Base-by-base conservation (phyloP, 1,284 basidiomycete species). In the Stereum hirsutum region DNA sequence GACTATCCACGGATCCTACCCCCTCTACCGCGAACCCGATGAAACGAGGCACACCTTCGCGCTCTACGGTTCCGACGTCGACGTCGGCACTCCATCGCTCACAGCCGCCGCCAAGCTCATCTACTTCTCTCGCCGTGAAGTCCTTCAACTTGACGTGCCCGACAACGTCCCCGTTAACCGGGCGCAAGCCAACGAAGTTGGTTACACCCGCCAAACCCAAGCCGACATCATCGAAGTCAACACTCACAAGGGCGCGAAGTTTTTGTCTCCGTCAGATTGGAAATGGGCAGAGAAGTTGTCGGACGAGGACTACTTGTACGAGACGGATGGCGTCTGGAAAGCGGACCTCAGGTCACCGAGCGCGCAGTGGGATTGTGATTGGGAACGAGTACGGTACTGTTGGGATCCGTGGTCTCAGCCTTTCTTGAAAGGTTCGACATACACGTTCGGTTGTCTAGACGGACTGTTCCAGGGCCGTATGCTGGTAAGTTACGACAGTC, bases 221-320 rank as follows among this genome's bases (percentile, higher is more conserved):
- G 78, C 70, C 30, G 83, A 86, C 57, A 64, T 82, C 20, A 54
- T 60, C 10, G 78, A 82, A 52, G 59, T 79, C 51, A 84, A 85
- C 48, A 54, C 61, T 3, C 56, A 63, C 59, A 50, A 60, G 52
- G 50, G 57, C 57, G 50, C 63, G 45, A 52, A 61, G 35, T 49
- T 61, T 24, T 48, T 59, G 11, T 42, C 50, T 2, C 48, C 46
- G 34, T 66, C 54, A 15, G 48, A 46, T 15, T 72, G 69, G 69
- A 62, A 72, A 33, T 72, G 69, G 65, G 55, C 61, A 31, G 57
- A 57, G 20, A 44, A 46, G 2, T 60, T 68, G 17, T 47, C 47
- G 11, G 42, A 50, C 14, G 56, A 55, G 32, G 51, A 54, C 17
- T 33, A 50, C 5, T 49, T 28, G 6, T 52, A 60, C 8, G 63